Percentiles rank a stretch among this genome's conserved stretches.
Conservation (phyloP, 2,329 filamentous ascomycete species). For the Neonectria faginata region DNA sequence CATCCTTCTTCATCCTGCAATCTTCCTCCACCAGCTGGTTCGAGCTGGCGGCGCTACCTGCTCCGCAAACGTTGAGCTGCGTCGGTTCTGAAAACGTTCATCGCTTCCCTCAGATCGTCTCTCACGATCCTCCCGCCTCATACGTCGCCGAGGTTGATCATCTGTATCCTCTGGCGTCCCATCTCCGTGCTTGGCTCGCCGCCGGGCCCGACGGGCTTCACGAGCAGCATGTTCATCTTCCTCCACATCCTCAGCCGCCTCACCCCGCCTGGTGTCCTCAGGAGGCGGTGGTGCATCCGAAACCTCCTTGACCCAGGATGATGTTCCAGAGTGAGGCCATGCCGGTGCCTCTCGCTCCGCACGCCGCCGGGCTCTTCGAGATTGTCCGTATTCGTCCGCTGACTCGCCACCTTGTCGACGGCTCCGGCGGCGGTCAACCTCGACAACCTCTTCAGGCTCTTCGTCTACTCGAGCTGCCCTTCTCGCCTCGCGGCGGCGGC, state of each 20-base stretch:
- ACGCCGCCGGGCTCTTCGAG: constrained; percentile 54
- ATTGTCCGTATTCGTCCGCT: constrained; percentile 59
- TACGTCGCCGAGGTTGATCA: constrained; percentile 57
- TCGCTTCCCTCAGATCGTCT: constrained; percentile 58
- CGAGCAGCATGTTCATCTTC: constrained; percentile 64
- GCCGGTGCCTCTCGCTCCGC: constrained; percentile 51
- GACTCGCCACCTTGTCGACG: constrained; percentile 52
- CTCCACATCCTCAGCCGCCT: constrained; percentile 48
- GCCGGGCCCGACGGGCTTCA: constrained; percentile 60
- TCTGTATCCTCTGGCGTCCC: constrained; percentile 57
- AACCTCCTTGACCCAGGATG: constrained; percentile 75
- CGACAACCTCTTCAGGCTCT: constrained; percentile 46
- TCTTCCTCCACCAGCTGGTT: constrained; percentile 71
- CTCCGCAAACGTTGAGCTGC: constrained; percentile 58
- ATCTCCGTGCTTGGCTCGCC: constrained; percentile 58
- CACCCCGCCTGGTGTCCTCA: constrained; percentile 48
- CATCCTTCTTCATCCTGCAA: constrained; percentile 53
- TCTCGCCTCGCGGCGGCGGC: constrained; percentile 65
- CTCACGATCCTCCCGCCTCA: constrained; percentile 55
- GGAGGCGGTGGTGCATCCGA: constrained; percentile 71
- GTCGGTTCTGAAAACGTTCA: constrained; percentile 57
- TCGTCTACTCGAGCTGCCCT: constrained; percentile 58
- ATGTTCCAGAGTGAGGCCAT: constrained; percentile 74
- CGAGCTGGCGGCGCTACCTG: constrained; percentile 58
- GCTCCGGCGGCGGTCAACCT: constrained; percentile 47